A percentile compares a stretch with the other conserved stretches of the same genome.
These are phyloP conservation scores for Hyaloperonospora arabidopsidis DNA, from an alignment of 352 stramenopile species.

Conservation along the genomic window DNA sequence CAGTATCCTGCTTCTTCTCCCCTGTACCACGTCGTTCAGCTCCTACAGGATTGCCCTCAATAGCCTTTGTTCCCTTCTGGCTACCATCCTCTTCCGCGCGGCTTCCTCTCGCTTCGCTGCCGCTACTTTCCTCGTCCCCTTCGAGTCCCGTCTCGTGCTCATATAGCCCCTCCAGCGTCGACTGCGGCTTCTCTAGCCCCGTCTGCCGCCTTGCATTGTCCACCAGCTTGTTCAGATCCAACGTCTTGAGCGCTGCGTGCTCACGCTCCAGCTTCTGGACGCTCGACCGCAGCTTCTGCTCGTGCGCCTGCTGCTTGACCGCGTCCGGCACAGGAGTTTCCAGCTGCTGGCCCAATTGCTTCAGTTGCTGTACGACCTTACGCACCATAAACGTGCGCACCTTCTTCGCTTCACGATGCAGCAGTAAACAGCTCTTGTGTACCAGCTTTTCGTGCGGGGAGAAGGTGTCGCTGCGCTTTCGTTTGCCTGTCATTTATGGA, in stretches of 20 bases:
- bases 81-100: conserved; percentile 1
- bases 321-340: conserved; percentile 26
- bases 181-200: conserved; percentile 33
- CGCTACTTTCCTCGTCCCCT: conserved; percentile 16
- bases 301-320: conserved; percentile 35
- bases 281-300: conserved; percentile 35
- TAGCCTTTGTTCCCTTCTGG: conserved; percentile 2
- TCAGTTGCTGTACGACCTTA: conserved; percentile 66
- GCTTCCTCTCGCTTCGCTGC: conserved; percentile 15
- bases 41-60: conserved; percentile 22
- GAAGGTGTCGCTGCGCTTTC: conserved; percentile 42
- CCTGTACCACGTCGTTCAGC: conserved; percentile 4
- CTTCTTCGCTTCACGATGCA: conserved; percentile 76
- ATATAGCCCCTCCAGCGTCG: conserved; percentile 6
- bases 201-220: conserved; percentile 35
- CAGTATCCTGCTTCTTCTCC: conserved; percentile 17
- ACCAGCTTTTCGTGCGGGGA: conserved; percentile 56
- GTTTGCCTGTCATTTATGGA: conserved; percentile 28
- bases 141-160: conserved; percentile 20
- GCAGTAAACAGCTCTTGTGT: conserved; percentile 59
- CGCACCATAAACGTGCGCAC: conserved; percentile 54
- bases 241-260: conserved; percentile 44
- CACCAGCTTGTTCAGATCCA: conserved; percentile 47
- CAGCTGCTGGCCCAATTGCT: conserved; percentile 42
- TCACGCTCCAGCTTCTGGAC: conserved; percentile 45